Percentiles rank a stretch among this genome's conserved stretches.
Conservation (phyloP, 2,329 filamentous ascomycete genomes). For the Paecilomyces niveus region DNA sequence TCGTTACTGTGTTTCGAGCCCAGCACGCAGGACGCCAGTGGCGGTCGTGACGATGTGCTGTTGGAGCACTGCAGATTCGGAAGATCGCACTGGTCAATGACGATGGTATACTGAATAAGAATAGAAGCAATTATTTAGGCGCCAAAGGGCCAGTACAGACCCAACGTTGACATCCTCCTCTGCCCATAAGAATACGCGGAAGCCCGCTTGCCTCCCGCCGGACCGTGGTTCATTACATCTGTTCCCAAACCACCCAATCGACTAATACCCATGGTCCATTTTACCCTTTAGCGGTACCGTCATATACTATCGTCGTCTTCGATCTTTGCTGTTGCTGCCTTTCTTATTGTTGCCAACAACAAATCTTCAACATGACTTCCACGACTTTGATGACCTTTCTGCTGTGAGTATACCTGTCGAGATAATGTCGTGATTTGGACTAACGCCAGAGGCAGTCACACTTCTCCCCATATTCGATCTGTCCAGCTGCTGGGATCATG, state of each 20-base stretch:
- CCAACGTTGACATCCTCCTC: not conserved
- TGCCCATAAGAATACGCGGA: not conserved
- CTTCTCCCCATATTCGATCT: constrained; percentile 41
- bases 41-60: not conserved
- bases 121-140: not conserved
- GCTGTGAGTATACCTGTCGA: constrained; percentile 8
- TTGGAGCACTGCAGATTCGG: not conserved
- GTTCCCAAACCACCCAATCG: not conserved
- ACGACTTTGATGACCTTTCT: constrained; percentile 11
- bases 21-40: not conserved
- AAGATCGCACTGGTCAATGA: not conserved
- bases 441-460: constrained; percentile 20
- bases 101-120: not conserved
- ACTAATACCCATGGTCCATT: not conserved
- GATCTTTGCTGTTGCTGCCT: not conserved
- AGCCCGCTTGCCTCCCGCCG: not conserved
- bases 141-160: not conserved
- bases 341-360: not conserved
- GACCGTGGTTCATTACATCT: not conserved
- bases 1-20: not conserved
- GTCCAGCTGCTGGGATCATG: constrained; percentile 85
- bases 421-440: constrained; percentile 1
- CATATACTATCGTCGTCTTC: not conserved
- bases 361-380: constrained; percentile 5
- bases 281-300: not conserved